Evolutionary conservation across 2,329 filamentous ascomycete genomes (phyloP).

Genomic region (Xylaria sp.): DNA sequence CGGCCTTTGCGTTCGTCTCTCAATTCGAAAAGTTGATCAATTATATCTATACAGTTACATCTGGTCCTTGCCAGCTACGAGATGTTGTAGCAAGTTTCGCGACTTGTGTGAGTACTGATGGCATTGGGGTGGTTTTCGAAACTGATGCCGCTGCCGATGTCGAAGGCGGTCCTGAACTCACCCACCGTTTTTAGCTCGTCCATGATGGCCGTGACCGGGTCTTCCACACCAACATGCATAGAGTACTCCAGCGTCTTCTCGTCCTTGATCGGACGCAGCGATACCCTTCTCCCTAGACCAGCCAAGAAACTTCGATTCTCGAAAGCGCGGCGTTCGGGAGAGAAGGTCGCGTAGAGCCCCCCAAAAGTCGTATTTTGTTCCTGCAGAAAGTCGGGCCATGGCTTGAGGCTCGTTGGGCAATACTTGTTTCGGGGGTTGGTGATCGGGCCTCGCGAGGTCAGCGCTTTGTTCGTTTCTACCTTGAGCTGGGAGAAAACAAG

Average conservation of each 20-base stretch:
- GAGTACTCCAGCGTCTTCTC: conserved; percentile 51
- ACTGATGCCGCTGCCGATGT: conserved; percentile 47
- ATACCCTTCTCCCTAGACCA: conserved; percentile 42
- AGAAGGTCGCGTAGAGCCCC: conserved; percentile 40
- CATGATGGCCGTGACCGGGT: conserved; percentile 48
- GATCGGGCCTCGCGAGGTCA: conserved; percentile 46
- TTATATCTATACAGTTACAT: too few species aligned
- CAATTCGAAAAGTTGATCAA: too few species aligned
- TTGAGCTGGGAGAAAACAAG: conserved; percentile 44
- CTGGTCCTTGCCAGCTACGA: too few species aligned
- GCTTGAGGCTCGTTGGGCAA: conserved; percentile 47
- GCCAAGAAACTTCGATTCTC: conserved; percentile 44
- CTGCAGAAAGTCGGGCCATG: conserved; percentile 49
- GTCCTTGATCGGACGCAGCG: conserved; percentile 36
- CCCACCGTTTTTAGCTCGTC: conserved; percentile 43
- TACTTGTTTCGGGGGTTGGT: conserved; percentile 49
- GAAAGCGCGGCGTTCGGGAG: conserved; percentile 42
- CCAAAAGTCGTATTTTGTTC: conserved; percentile 42
- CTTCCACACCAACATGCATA: conserved; percentile 46
- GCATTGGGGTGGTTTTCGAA: conserved; percentile 50
- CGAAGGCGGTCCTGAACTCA: conserved; percentile 40
- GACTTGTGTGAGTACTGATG: too few species aligned
- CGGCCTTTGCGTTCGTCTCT: too few species aligned
- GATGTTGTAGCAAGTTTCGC: too few species aligned
- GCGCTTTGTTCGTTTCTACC: conserved; percentile 42